These are phyloP conservation scores for Beauveria sp. DNA, from an alignment of 2,329 filamentous ascomycete species.

Conservation along the genomic window DNA sequence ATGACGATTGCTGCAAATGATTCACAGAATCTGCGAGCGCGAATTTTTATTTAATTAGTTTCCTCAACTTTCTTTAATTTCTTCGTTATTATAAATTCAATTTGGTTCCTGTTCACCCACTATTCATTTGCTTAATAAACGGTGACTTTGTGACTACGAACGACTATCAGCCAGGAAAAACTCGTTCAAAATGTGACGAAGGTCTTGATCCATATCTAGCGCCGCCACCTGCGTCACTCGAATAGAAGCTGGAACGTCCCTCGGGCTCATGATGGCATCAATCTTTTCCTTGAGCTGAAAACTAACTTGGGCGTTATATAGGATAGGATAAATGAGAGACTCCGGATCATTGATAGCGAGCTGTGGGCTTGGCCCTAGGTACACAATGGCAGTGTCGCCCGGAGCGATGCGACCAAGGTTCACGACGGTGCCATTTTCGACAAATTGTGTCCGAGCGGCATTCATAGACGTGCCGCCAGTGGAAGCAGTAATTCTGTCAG, in stretches of 20 bases:
- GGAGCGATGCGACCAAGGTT: conserved; percentile 12
- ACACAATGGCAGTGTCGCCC: conserved; percentile 5
- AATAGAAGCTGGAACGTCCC: conserved; percentile 4
- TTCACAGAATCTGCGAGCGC: background rate
- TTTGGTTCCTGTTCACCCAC: background rate
- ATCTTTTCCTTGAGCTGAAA: conserved; percentile 16
- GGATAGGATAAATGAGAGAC: conserved; percentile 13
- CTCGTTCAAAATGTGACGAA: conserved; percentile 16
- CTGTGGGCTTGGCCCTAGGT: conserved; percentile 12
- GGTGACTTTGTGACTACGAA: background rate
- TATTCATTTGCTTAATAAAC: background rate
- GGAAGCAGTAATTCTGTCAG: background rate
- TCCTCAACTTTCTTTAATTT: background rate
- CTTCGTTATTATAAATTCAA: background rate
- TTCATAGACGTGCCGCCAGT: background rate
- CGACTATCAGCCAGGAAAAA: conserved; percentile 15
- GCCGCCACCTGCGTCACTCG: conserved; percentile 15
- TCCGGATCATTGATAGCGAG: conserved; percentile 13
- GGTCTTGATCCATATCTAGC: conserved; percentile 17
- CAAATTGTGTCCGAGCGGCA: background rate
- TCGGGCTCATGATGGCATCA: conserved; percentile 10
- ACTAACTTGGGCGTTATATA: conserved; percentile 15
- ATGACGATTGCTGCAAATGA: background rate
- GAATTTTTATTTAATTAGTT: background rate
- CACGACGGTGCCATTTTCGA: conserved; percentile 9